These are phyloP conservation scores for Hypomyces perniciosus DNA, from an alignment of 2,329 filamentous ascomycete genomes.

Conservation along the genomic window DNA sequence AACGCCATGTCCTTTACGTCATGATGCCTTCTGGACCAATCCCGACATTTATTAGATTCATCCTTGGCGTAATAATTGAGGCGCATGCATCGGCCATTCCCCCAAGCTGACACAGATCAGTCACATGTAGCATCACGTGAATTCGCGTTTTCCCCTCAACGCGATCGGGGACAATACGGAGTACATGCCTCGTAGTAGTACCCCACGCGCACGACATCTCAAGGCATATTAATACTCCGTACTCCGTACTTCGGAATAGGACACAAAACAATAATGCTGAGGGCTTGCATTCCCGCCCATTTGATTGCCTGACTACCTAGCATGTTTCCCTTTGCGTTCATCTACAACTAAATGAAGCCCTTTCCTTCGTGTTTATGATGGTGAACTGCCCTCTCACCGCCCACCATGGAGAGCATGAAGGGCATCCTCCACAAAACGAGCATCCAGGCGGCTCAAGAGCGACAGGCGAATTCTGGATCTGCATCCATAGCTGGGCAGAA, in stretches of 20 bases:
- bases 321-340: background rate
- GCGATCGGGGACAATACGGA: no score
- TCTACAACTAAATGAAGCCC: background rate
- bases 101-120: background rate
- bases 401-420: conserved; percentile 34
- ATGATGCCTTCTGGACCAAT: no score
- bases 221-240: background rate
- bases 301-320: no score
- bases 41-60: no score
- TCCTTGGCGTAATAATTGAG: no score
- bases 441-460: conserved; percentile 39
- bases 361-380: conserved; percentile 1
- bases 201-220: background rate
- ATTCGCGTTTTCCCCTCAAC: background rate
- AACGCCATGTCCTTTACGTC: no score
- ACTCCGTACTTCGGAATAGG: no score
- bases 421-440: conserved; percentile 45
- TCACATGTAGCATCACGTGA: background rate
- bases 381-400: conserved; percentile 6
- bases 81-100: background rate
- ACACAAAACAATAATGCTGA: no score
- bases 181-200: no score
- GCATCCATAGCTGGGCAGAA: conserved; percentile 44
- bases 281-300: background rate
- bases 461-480: conserved; percentile 32